Evolutionary conservation across 1,284 basidiomycete genomes (phyloP), one percentile per base, ranked within the genome.

Genomic region (Apiotrichum porosum): DNA sequence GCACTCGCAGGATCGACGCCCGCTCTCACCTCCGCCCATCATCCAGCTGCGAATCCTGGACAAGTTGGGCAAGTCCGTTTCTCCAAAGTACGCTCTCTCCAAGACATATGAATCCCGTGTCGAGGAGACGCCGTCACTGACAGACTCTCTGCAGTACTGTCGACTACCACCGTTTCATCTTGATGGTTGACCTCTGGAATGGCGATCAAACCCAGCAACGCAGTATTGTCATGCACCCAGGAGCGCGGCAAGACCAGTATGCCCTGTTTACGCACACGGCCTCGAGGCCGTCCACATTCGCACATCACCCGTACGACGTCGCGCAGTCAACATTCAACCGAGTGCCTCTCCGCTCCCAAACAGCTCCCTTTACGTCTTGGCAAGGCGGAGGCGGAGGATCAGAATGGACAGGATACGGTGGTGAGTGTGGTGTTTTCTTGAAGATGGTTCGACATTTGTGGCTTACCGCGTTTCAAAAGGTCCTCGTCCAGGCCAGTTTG

Each of bases 111-210:
- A n/a, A n/a, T n/a, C n/a, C n/a, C n/a, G n/a, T n/a, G n/a, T n/a
- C n/a, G n/a, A n/a, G n/a, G n/a, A n/a, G n/a, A n/a, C n/a, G n/a
- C n/a, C n/a, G n/a, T n/a, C n/a, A n/a, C n/a, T n/a, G n/a, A n/a
- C n/a, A n/a, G n/a, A n/a, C n/a, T n/a, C n/a, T n/a, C n/a, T n/a
- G n/a, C 40, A 54, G 52, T 19, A 21, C 37, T n/a, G 35, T 93
- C 43, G 85, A 92, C 68, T 83, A 79, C 52, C 85, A 86, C 2
- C 90, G 89, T 72, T 86, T 94, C 65, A 73, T 94, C 37, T 84
- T 90, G 22, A 88, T 86, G 37, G 88, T 88, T 14, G 90, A 93
- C 71, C 75, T 93, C 1, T 91, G 88, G 85, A 88, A 86, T 1
- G 79, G 78, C 35, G 88, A 89, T 62, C 83, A 82, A 28, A 81